Evolutionary conservation across 768 basidiomycete species (phyloP), one percentile per base, ranked within the genome.

Genomic region (Plicaturopsis crispa): DNA sequence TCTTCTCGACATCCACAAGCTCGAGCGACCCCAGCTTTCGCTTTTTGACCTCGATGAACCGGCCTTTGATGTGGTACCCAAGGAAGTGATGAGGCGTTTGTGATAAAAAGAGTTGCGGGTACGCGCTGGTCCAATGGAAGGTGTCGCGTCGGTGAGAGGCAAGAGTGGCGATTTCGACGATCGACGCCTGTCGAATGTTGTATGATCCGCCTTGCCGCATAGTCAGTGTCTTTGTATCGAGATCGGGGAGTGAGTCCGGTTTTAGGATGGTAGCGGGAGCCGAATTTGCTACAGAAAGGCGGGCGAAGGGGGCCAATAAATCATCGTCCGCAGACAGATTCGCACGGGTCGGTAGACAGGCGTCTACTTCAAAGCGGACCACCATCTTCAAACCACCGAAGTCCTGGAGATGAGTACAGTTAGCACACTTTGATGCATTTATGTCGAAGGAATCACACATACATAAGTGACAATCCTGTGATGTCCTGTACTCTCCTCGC

Each of bases 391-490:
- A 43, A 3, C 71, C 76, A 40, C 67, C 69, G 21, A 82, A 55
- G 50, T 75, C 70, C 82, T 84, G 40, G 23, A 14, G 5, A 21
- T 16, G 16, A 31, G 33, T 19, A 14, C n/a, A n/a, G n/a, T n/a
- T n/a, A n/a, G n/a, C n/a, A n/a, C n/a, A n/a, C n/a, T n/a, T n/a
- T n/a, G n/a, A n/a, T n/a, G n/a, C n/a, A n/a, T 33, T 11, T 12
- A 26, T 22, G 13, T 21, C 2, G 10, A 36, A 8, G 13, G n/a
- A 8, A 11, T 20, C 8, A 17, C 8, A 54, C 78, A 57, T 53
- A 83, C 83, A 43, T 82, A 83, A 45, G 59, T 62, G 8, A 84
- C 54, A 40, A 81, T 72, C 17, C 81, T 67, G 48, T 82, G 73
- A 46, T 86, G 80, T 1, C 72, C 78, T 1, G 70, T 62, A 34